phyloP scores from a whole-genome alignment of 352 stramenopile species.

The Phytophthora constricta region DNA sequence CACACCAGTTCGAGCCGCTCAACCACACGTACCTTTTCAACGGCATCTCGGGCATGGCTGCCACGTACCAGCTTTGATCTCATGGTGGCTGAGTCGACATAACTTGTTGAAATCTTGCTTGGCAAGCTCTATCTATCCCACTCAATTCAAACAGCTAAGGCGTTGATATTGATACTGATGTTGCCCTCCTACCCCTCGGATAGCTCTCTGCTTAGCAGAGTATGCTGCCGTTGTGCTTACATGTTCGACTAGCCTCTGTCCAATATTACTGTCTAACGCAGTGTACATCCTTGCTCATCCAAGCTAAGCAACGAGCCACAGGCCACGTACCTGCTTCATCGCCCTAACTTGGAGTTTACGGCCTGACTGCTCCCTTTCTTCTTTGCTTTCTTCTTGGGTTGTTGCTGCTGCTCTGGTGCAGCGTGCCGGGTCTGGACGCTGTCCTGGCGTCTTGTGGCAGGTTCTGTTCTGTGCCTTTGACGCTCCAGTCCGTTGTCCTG shows the following conservation, averaged over 20 bases:
- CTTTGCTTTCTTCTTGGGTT: constrained; percentile 20
- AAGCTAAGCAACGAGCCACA: too few species aligned
- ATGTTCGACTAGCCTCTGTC: too few species aligned
- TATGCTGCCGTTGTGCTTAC: too few species aligned
- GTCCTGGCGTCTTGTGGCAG: background rate
- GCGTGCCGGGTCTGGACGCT: background rate
- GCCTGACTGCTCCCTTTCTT: too few species aligned
- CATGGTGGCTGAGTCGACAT: background rate
- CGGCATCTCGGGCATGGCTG: constrained; percentile 89
- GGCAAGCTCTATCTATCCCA: constrained; percentile 11
- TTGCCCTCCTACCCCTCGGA: constrained; percentile 6
- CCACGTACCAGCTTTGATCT: constrained; percentile 70
- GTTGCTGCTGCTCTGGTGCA: background rate
- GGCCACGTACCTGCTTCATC: constrained; percentile 17
- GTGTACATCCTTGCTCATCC: too few species aligned
- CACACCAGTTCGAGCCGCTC: constrained; percentile 96
- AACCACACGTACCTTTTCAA: constrained; percentile 99
- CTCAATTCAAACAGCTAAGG: constrained; percentile 18
- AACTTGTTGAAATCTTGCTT: constrained; percentile 2
- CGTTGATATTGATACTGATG: constrained; percentile 24
- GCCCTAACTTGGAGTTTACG: constrained; percentile 1
- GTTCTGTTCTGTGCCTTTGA: too few species aligned
- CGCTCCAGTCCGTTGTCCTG: too few species aligned
- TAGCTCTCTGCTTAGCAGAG: constrained; percentile 1
- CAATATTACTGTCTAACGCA: too few species aligned